A percentile compares a stretch with the other conserved stretches of the same genome.
These are phyloP conservation scores for Arthrobotrys pseudoclavata DNA, from an alignment of 2,329 filamentous ascomycete genomes.

Conservation along the genomic window DNA sequence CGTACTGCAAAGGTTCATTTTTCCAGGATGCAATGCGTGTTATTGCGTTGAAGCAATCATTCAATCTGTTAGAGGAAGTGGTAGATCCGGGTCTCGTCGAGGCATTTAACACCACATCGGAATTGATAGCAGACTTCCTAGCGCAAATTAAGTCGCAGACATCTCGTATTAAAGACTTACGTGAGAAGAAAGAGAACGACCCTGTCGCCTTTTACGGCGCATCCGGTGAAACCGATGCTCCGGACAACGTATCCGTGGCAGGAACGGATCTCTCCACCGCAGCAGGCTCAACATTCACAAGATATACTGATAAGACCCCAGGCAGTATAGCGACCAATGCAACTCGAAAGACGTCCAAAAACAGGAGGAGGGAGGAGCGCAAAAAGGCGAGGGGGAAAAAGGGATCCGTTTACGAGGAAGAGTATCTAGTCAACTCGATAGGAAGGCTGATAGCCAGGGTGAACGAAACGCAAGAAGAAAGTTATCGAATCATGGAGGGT, in stretches of 20 bases:
- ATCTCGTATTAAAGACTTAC: constrained; percentile 85
- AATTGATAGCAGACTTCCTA: constrained; percentile 94
- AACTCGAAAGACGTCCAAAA: constrained; percentile 86
- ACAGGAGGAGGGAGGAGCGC: constrained; percentile 88
- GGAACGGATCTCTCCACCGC: constrained; percentile 85
- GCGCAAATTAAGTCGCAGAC: constrained; percentile 85
- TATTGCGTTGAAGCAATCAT: constrained; percentile 66
- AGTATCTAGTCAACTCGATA: constrained; percentile 92
- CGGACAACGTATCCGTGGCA: constrained; percentile 92
- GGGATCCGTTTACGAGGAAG: constrained; percentile 97
- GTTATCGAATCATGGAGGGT: constrained; percentile 80
- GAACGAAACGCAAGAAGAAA: constrained; percentile 79
- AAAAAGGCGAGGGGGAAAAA: constrained; percentile 96
- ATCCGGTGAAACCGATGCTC: constrained; percentile 75
- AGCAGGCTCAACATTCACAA: constrained; percentile 86
- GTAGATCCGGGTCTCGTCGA: constrained; percentile 86
- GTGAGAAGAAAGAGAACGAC: constrained; percentile 83
- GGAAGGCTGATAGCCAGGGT: constrained; percentile 85
- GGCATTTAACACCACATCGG: constrained; percentile 83
- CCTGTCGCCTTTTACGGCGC: constrained; percentile 76
- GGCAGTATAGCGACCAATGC: constrained; percentile 80
- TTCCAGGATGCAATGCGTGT: constrained; percentile 88
- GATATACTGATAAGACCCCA: constrained; percentile 81
- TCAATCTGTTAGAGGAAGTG: constrained; percentile 73
- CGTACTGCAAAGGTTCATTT: constrained; percentile 86